A percentile compares a stretch with the other conserved stretches of the same genome.
Evolutionary conservation across 1,139 yeast genomes (phyloP).

Genomic region (Hemisphaericaspora subhashii): DNA sequence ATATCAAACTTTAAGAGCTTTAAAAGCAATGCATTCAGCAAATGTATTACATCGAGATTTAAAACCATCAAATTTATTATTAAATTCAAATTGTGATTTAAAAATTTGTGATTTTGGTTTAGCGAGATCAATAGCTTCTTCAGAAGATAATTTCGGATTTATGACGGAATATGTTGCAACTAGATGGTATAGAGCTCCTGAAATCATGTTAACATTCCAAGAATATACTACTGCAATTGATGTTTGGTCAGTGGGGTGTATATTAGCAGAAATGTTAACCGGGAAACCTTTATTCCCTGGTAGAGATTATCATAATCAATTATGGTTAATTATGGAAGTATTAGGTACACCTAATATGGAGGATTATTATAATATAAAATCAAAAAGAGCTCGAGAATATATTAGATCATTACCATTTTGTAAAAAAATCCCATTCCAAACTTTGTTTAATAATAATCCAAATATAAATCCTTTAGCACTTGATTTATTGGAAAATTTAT

Average conservation of each 20-base stretch:
- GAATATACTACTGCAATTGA: slow-evolving; percentile 73
- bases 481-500: slow-evolving; percentile 58
- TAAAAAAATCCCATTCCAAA: slow-evolving; percentile 44
- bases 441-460: slow-evolving; percentile 40
- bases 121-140: slow-evolving; percentile 38
- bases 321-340: slow-evolving; percentile 58
- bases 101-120: slow-evolving; percentile 60
- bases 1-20: slow-evolving; percentile 63
- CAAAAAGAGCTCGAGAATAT: slow-evolving; percentile 62
- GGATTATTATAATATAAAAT: slow-evolving; percentile 56
- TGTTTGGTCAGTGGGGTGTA: slow-evolving; percentile 80
- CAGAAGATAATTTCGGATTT: slow-evolving; percentile 37
- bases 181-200: slow-evolving; percentile 81
- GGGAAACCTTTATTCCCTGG: slow-evolving; percentile 80
- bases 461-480: slow-evolving; percentile 55
- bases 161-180: slow-evolving; percentile 77
- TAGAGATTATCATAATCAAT: slow-evolving; percentile 66
- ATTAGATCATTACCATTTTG: slow-evolving; percentile 59
- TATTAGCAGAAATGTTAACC: slow-evolving; percentile 63
- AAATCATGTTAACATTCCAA: slow-evolving; percentile 69
- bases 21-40: slow-evolving; percentile 65
- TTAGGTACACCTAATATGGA: slow-evolving; percentile 65
- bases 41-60: slow-evolving; percentile 42
- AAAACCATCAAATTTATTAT: slow-evolving; percentile 39
- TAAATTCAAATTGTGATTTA: slow-evolving; percentile 36